Base-by-base conservation (phyloP, 2,329 filamentous ascomycete genomes). In the Tolypocladium cylindrosporum region DNA sequence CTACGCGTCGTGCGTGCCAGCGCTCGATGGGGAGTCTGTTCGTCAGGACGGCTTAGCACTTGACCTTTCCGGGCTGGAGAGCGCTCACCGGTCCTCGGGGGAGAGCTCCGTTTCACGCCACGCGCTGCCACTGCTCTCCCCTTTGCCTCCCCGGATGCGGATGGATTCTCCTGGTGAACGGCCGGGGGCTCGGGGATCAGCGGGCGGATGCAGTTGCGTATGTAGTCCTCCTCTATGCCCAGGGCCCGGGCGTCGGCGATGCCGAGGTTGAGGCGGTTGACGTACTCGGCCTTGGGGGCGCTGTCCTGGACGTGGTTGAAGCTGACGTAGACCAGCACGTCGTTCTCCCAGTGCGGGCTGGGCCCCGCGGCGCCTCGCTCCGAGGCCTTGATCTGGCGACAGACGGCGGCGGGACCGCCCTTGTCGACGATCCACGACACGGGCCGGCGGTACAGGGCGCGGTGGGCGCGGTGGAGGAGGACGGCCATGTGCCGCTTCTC, bases 301-400 rank as follows among this genome's bases (percentile, higher is more conserved):
- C 72, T 72, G 55, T 73, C 69, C n/a, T 62, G 56, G 41, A 67
- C 64, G 40, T 69, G 67, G 52, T 65, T 62, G 34, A 65, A 61
- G 59, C 71, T 76, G 57, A 75, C 62, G 57, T 77, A 77, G 21
- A 76, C 74, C 50, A 77, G 66, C 24, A 72, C 72, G n/a, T 69
- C 60, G 39, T 64, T 62, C 43, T 67, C 61, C 66, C 65, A 65
- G 55, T 65, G 61, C 43, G 67, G 59, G 55, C 60, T 34, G 63
- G 63, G 41, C 60, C 51, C 8, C 57, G 40, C 50, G 4, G 27
- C 43, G 50, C 51, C 61, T 4, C 57, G 62, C 21, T 55, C 61
- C 37, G 56, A 57, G 50, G 59, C 61, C 50, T 59, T 66, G 39
- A 64, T 61, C 41, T 63, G 55, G 40, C 63, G 62, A 43, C 62